phyloP scores from a whole-genome alignment of 768 basidiomycete genomes.

The Boletus reticulatus region DNA sequence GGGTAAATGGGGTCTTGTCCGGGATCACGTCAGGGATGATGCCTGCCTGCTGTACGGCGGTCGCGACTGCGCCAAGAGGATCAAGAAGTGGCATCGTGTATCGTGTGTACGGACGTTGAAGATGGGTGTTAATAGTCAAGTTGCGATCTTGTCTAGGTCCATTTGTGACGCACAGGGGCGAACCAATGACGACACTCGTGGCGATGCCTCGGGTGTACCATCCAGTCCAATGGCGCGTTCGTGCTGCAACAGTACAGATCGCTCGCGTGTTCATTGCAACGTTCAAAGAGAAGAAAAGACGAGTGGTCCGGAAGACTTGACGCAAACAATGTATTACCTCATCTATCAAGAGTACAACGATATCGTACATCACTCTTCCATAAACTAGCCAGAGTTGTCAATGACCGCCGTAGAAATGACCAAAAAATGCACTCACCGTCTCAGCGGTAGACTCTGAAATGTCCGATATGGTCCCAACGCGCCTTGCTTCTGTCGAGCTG shows the following conservation, averaged over 20 bases:
- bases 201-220: background rate
- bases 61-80: constrained; percentile 22
- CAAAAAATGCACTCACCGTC: constrained; percentile 41
- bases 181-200: constrained; percentile 10
- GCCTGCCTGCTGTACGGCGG: constrained; percentile 13
- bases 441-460: constrained; percentile 54
- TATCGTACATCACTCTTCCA: constrained; percentile 10
- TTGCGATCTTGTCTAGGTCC: background rate
- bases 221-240: no score
- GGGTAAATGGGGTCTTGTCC: constrained; percentile 20
- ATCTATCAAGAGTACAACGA: background rate
- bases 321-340: background rate
- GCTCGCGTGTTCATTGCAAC: background rate
- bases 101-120: background rate
- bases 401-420: background rate
- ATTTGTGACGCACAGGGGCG: background rate
- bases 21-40: constrained; percentile 34
- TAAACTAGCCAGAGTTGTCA: constrained; percentile 18
- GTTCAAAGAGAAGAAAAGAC: background rate
- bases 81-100: constrained; percentile 24
- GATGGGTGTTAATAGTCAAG: background rate
- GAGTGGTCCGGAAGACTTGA: background rate
- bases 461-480: constrained; percentile 54
- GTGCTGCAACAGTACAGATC: background rate
- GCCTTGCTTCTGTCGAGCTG: constrained; percentile 55